Evolutionary conservation across 1,284 basidiomycete species (phyloP).

Genomic region (Psilocybe mexicana): DNA sequence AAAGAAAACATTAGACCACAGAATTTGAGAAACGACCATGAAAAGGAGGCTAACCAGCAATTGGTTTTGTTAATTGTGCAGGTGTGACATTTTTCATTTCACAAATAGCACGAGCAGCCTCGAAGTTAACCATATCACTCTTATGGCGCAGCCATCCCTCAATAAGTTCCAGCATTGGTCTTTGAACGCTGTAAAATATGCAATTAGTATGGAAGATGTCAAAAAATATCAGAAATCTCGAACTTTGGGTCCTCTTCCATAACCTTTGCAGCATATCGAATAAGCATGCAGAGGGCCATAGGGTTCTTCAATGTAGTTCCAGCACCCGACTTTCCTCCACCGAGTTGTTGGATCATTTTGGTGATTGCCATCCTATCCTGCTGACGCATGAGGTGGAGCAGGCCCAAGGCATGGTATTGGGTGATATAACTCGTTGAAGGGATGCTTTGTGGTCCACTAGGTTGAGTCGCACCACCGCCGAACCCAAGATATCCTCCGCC

Average conservation of each 20-base stretch:
- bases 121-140: slow-evolving; percentile 99
- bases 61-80: slow-evolving; percentile 82
- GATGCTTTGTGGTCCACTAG: slow-evolving; percentile 74
- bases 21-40: not conserved
- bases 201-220: not conserved
- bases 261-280: slow-evolving; percentile 95
- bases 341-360: slow-evolving; percentile 98
- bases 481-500: slow-evolving; percentile 73
- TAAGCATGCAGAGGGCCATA: slow-evolving; percentile 99
- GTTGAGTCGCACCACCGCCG: slow-evolving; percentile 51
- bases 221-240: slow-evolving; percentile 31
- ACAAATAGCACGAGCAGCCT: slow-evolving; percentile 96
- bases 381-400: slow-evolving; percentile 94
- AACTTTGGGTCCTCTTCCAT: slow-evolving; percentile 99
- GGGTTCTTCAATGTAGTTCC: slow-evolving; percentile 89
- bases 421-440: slow-evolving; percentile 90
- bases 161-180: slow-evolving; percentile 91
- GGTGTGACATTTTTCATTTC: slow-evolving; percentile 87
- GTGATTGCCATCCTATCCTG: slow-evolving; percentile 99
- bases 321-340: slow-evolving; percentile 83
- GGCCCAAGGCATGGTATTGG: slow-evolving; percentile 96
- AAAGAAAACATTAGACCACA: not conserved
- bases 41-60: slow-evolving; percentile 63
- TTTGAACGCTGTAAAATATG: slow-evolving; percentile 65
- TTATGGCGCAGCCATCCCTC: slow-evolving; percentile 98